A percentile compares a stretch with the other conserved stretches of the same genome.
phyloP scores from a whole-genome alignment of 768 basidiomycete genomes.

The Chiua virens region DNA sequence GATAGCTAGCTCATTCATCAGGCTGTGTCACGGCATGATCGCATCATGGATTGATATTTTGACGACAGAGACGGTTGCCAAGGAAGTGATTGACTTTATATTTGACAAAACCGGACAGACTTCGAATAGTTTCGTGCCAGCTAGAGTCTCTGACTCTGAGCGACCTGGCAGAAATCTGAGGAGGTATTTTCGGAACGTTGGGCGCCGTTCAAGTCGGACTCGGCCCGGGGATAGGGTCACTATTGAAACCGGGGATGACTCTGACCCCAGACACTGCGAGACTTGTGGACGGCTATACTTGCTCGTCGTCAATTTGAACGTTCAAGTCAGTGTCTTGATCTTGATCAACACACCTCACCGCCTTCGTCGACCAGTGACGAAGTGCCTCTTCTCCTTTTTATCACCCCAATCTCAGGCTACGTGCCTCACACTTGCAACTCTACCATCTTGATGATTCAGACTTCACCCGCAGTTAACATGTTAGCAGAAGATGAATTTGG shows the following conservation, averaged over 20 bases:
- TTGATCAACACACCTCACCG: not conserved
- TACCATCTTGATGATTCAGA: conserved; percentile 15
- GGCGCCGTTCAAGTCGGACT: not conserved
- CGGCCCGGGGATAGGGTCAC: not conserved
- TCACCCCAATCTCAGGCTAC: conserved; percentile 3
- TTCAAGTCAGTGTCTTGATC: not conserved
- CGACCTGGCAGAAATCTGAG: too few relatives aligned
- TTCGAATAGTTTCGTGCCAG: too few relatives aligned
- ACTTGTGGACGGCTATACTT: not conserved
- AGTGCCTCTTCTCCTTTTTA: conserved; percentile 7
- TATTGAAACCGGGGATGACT: not conserved
- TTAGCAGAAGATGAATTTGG: conserved; percentile 64
- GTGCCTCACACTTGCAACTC: conserved; percentile 4
- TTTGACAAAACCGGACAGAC: too few relatives aligned
- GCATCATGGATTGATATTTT: too few relatives aligned
- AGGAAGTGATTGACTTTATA: too few relatives aligned
- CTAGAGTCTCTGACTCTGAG: too few relatives aligned
- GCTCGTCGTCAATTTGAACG: not conserved
- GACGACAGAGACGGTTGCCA: too few relatives aligned
- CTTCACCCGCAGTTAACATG: conserved; percentile 18
- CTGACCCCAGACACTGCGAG: conserved; percentile 24
- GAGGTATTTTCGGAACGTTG: too few relatives aligned
- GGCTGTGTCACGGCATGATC: too few relatives aligned
- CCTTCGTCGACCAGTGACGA: not conserved
- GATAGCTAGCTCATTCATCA: too few relatives aligned